These are phyloP conservation scores for Knufia fluminis DNA, from an alignment of 2,329 filamentous ascomycete species.

Conservation along the genomic window DNA sequence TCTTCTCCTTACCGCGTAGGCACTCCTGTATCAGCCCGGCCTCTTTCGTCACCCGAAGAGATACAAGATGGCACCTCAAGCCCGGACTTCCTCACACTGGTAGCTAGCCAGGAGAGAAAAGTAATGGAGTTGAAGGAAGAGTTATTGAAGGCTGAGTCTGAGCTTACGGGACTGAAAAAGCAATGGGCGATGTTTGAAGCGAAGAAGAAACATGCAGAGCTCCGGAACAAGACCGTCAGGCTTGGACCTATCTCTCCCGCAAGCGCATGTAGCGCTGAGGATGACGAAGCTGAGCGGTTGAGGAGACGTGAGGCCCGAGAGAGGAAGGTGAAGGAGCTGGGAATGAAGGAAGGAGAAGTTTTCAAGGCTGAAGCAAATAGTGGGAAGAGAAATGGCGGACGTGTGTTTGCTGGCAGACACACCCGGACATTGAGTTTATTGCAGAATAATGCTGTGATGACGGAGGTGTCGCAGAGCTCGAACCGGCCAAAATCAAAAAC, in stretches of 20 bases:
- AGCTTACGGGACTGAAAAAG: conserved; percentile 67
- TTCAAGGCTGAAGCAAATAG: not conserved
- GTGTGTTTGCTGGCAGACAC: conserved; percentile 59
- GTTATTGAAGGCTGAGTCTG: conserved; percentile 68
- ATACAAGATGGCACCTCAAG: not conserved
- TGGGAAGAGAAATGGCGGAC: conserved; percentile 27
- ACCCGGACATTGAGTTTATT: conserved; percentile 68
- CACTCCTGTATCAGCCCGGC: conserved; percentile 21
- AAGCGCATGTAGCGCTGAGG: conserved; percentile 46
- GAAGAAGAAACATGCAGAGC: conserved; percentile 62
- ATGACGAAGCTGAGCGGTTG: conserved; percentile 1
- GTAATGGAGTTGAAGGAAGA: conserved; percentile 90
- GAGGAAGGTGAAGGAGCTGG: conserved; percentile 1
- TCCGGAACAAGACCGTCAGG: conserved; percentile 29
- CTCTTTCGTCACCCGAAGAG: conserved; percentile 25
- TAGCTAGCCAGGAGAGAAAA: conserved; percentile 82
- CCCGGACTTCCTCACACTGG: conserved; percentile 70
- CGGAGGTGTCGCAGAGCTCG: not conserved
- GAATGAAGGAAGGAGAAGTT: not conserved
- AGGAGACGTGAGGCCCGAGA: conserved; percentile 1
- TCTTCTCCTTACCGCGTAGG: conserved; percentile 10
- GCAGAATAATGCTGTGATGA: conserved; percentile 45
- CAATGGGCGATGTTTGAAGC: conserved; percentile 74
- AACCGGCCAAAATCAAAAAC: not conserved
- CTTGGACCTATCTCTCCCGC: conserved; percentile 33